These are phyloP conservation scores for Cladophialophora psammophila DNA, from an alignment of 2,329 filamentous ascomycete species.

Conservation along the genomic window DNA sequence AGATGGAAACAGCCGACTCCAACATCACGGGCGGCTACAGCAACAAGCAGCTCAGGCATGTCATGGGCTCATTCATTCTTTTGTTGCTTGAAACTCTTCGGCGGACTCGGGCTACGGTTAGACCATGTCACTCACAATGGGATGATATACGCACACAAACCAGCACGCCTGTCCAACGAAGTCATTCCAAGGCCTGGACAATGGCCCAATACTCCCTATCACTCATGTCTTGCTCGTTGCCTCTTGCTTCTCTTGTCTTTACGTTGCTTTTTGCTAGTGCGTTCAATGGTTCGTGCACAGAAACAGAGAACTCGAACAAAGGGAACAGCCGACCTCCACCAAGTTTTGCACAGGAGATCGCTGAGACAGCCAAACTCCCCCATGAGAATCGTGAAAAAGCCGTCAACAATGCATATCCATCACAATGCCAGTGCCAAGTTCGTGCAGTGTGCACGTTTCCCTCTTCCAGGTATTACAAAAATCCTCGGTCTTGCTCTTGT, in stretches of 20 bases:
- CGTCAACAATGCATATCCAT: constrained; percentile 21
- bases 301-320: constrained; percentile 13
- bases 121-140: neutral
- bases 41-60: no score
- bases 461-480: constrained; percentile 30
- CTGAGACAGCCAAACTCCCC: constrained; percentile 22
- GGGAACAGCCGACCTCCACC: constrained; percentile 16
- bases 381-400: constrained; percentile 35
- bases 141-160: neutral
- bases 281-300: constrained; percentile 18
- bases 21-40: no score
- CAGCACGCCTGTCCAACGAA: neutral
- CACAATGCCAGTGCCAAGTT: constrained; percentile 5
- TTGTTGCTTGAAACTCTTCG: no score
- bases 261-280: neutral
- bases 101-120: no score
- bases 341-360: constrained; percentile 15
- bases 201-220: constrained; percentile 1
- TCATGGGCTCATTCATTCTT: no score
- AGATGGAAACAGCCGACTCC: neutral
- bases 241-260: constrained; percentile 3
- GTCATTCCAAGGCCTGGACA: neutral
- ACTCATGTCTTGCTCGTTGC: constrained; percentile 6
- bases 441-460: constrained; percentile 11
- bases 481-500: constrained; percentile 26